These are phyloP conservation scores for Metschnikowia reukaufii DNA, from an alignment of 805 yeast genomes.

Conservation along the genomic window DNA sequence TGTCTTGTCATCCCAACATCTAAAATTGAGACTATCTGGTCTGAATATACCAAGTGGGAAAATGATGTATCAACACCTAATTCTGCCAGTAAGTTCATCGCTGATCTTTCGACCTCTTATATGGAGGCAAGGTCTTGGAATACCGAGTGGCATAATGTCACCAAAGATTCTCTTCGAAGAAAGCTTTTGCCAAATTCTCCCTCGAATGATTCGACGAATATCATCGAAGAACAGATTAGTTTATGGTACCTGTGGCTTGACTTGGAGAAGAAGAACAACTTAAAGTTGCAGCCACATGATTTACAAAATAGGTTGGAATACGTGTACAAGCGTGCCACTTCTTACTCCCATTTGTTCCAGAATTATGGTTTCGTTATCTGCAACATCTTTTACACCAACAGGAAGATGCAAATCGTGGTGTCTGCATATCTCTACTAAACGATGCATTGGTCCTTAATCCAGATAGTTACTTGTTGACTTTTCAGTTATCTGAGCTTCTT, in stretches of 20 bases:
- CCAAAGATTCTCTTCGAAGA: constrained; percentile 49
- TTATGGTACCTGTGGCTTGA: constrained; percentile 74
- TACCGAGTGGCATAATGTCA: constrained; percentile 64
- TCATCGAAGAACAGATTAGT: constrained; percentile 43
- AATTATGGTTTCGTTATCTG: constrained; percentile 70
- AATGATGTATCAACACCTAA: constrained; percentile 62
- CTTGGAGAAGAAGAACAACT: constrained; percentile 74
- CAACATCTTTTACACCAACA: constrained; percentile 34
- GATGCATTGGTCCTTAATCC: constrained; percentile 68
- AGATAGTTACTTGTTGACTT: constrained; percentile 61
- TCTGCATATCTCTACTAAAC: constrained; percentile 47
- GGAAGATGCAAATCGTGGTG: constrained; percentile 41
- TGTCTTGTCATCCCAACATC: constrained; percentile 75
- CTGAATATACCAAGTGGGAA: constrained; percentile 79
- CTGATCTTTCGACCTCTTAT: constrained; percentile 78
- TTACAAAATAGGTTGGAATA: constrained; percentile 59
- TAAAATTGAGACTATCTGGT: constrained; percentile 78
- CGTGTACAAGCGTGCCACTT: constrained; percentile 70
- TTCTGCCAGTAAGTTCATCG: constrained; percentile 80
- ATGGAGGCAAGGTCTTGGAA: constrained; percentile 83
- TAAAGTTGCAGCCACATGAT: constrained; percentile 53
- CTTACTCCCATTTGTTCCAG: constrained; percentile 64
- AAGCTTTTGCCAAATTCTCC: constrained; percentile 31
- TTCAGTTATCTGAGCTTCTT: constrained; percentile 65
- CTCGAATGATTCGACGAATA: constrained; percentile 20